Base-by-base conservation (phyloP, 805 yeast species). In the Cyberlindnera maritima region DNA sequence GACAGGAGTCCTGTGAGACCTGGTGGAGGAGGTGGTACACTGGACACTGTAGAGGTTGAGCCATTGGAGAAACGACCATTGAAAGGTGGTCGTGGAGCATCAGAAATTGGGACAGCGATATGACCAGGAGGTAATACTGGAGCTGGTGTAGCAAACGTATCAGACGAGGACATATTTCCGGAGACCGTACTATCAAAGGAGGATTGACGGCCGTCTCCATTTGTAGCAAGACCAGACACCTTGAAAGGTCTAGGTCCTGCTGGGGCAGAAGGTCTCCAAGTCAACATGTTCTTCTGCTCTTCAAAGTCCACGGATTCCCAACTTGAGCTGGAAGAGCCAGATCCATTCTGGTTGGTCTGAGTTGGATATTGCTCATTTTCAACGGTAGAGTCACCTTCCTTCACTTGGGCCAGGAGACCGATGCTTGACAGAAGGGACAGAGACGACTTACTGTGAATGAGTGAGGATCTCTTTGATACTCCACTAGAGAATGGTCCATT, bases 11-110 rank as follows among this genome's bases (percentile, higher is more conserved):
- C 38, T 9, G 18, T 5, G 4, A 39, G 45, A 17, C 19, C 63
- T 15, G 67, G 64, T 13, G 70, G 68, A 10, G 40, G 40, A 7
- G 48, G 42, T 11, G 23, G 34, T 14, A n/a, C 13, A 36, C 21
- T 10, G 15, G 47, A 32, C 4, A 12, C 13, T 19, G 35, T 29
- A 36, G 40, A 19, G 17, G 12, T 13, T 15, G 43, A 14, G 14
- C 10, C 28, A 19, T 36, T 25, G 28, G 31, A 28, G 31, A 12
- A 14, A 6, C 31, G 4, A 11, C 11, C n/a, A 12, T 11, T 28
- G 8, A 25, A 25, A 8, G 28, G 28, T 25, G 8, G 34, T n/a
- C 15, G 21, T 4, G 34, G 25, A 4, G 17, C 21, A 2, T 35
- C 13, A 28, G 13, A 11, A 28, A 13, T 17, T 9, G 43, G 43